phyloP scores from a whole-genome alignment of 176 grass and related monocot species.

The Pharus latifolius region DNA sequence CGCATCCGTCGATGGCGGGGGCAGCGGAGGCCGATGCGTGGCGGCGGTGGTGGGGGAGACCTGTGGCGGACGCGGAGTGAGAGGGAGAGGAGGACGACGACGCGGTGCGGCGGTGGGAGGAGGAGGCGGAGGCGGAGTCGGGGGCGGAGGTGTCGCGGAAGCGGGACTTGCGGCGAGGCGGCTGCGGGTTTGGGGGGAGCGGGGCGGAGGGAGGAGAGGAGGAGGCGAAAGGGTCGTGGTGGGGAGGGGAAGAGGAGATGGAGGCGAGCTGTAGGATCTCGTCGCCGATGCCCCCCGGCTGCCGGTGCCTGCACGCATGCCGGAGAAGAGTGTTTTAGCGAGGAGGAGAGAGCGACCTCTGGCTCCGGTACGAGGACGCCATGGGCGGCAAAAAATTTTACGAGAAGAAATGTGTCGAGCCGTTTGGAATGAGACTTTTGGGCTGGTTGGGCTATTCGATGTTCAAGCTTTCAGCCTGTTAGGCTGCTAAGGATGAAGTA shows the following conservation, averaged over 20 bases:
- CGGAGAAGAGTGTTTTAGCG: not conserved
- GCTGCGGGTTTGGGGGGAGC: constrained; percentile 47
- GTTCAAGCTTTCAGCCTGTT: too few relatives aligned
- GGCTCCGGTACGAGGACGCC: not conserved
- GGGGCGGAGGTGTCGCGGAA: constrained; percentile 26
- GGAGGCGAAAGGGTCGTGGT: not conserved
- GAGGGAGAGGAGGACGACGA: not conserved
- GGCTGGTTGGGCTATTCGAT: too few relatives aligned
- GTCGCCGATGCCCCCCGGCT: constrained; percentile 41
- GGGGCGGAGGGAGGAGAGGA: not conserved
- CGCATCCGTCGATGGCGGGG: not conserved
- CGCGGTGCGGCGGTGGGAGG: not conserved
- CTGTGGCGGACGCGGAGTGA: not conserved
- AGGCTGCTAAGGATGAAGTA: too few relatives aligned
- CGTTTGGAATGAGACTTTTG: too few relatives aligned
- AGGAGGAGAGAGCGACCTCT: not conserved
- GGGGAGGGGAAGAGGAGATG: constrained; percentile 23
- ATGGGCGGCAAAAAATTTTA: constrained; percentile 4
- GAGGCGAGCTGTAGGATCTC: constrained; percentile 62
- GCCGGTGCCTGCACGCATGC: constrained; percentile 32
- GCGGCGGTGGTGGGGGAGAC: constrained; percentile 15
- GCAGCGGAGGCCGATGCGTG: not conserved
- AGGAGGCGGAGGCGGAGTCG: not conserved
- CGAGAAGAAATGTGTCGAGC: too few relatives aligned
- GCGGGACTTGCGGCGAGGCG: constrained; percentile 47